Evolutionary conservation across 495 filamentous ascomycete genomes (phyloP).

Genomic region (Monascus purpureus): DNA sequence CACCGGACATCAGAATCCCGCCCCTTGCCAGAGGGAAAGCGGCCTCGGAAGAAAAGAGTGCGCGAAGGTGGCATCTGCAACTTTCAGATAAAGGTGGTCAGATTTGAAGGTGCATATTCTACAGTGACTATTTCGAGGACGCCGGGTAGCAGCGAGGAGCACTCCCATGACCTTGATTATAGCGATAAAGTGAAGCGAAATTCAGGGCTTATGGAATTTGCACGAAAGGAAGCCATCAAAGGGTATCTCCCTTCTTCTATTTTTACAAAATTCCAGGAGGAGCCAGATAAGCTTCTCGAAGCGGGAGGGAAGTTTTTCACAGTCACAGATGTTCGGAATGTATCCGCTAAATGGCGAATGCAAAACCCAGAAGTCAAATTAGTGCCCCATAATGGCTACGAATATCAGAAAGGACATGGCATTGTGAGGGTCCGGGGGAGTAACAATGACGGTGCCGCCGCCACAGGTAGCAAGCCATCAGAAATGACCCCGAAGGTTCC

Average conservation of each 20-base stretch:
- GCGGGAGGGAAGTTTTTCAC: slow-evolving; percentile 37
- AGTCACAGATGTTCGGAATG: slow-evolving; percentile 38
- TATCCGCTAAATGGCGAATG: slow-evolving; percentile 37
- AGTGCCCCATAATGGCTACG: slow-evolving; percentile 35
- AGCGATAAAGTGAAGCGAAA: slow-evolving; percentile 39
- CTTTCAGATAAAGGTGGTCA: slow-evolving; percentile 36
- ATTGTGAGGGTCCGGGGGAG: slow-evolving; percentile 23
- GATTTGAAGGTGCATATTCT: slow-evolving; percentile 33
- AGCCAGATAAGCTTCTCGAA: slow-evolving; percentile 29
- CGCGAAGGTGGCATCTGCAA: slow-evolving; percentile 38
- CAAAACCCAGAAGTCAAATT: slow-evolving; percentile 34
- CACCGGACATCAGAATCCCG: slow-evolving; percentile 27
- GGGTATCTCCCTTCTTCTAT: slow-evolving; percentile 41
- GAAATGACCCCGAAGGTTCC: slow-evolving; percentile 11
- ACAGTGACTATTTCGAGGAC: slow-evolving; percentile 29
- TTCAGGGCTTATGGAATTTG: slow-evolving; percentile 38
- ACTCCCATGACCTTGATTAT: slow-evolving; percentile 37
- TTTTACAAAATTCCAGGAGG: slow-evolving; percentile 35
- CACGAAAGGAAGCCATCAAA: slow-evolving; percentile 32
- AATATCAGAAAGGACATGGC: slow-evolving; percentile 37
- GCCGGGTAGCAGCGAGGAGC: slow-evolving; percentile 25
- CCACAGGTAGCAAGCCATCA: slow-evolving; percentile 4
- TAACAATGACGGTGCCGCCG: slow-evolving; percentile 5
- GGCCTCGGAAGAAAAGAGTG: slow-evolving; percentile 33
- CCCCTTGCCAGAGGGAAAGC: slow-evolving; percentile 37